phyloP scores from a whole-genome alignment of 768 basidiomycete genomes.

The Exsudoporus frostii region DNA sequence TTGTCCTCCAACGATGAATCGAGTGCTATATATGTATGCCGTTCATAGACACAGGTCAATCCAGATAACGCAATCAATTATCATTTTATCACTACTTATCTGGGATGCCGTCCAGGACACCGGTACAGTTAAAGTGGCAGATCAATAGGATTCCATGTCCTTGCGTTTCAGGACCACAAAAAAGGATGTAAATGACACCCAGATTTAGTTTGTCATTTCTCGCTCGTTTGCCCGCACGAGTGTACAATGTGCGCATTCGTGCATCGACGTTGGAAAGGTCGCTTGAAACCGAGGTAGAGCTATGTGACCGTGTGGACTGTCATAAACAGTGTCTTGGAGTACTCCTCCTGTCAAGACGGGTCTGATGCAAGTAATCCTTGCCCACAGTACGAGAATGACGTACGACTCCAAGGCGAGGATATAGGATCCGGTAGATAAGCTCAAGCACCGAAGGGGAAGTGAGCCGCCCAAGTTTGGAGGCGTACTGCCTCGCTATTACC shows the following conservation, averaged over 20 bases:
- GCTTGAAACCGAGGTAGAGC: not conserved
- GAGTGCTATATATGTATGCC: not conserved
- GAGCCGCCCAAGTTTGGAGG: conserved; percentile 8
- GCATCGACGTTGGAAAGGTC: not conserved
- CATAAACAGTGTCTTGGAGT: not conserved
- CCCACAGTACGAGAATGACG: not conserved
- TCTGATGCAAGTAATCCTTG: not conserved
- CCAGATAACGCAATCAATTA: not conserved
- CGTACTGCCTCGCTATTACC: conserved; percentile 18
- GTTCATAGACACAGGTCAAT: not conserved
- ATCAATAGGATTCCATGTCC: conserved; percentile 1
- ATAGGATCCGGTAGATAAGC: conserved; percentile 9
- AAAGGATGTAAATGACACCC: not conserved
- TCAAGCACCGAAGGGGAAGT: conserved; percentile 10
- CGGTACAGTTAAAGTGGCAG: not conserved
- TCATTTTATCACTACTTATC: not conserved
- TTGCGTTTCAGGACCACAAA: conserved; percentile 6
- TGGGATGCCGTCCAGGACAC: not conserved
- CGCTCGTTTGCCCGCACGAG: not conserved
- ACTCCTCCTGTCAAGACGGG: not conserved
- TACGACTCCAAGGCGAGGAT: not conserved
- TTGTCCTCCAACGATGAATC: no score
- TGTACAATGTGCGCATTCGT: not conserved
- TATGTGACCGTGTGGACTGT: no score
- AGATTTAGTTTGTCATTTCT: not conserved